Percentiles rank a stretch among this genome's conserved stretches.
Evolutionary conservation across 345 rosid species (phyloP).

Genomic region (Eucalyptus dawsonii): DNA sequence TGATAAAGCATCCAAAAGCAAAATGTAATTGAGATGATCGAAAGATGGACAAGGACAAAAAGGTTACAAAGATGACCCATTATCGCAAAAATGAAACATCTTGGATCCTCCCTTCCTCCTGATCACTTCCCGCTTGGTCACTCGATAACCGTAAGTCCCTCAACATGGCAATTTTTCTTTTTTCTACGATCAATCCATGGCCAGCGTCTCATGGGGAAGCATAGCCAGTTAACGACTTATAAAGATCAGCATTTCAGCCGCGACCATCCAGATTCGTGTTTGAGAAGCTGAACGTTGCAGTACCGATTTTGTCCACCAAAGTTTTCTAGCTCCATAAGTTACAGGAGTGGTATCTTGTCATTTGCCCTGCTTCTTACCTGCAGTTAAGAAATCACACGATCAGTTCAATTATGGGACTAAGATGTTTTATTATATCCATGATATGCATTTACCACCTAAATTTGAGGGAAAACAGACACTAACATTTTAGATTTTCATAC

Average conservation of each 20-base stretch:
- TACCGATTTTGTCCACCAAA: background rate
- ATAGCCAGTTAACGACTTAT: background rate
- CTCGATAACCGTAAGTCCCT: background rate
- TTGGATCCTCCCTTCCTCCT: background rate
- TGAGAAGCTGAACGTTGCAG: background rate
- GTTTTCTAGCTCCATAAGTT: background rate
- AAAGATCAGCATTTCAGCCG: background rate
- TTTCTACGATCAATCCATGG: background rate
- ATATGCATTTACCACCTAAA: background rate
- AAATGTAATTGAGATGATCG: background rate
- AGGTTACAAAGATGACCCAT: background rate
- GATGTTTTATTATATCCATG: background rate
- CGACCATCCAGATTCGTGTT: background rate
- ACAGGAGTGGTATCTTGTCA: background rate
- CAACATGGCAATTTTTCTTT: background rate
- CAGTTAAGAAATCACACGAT: background rate
- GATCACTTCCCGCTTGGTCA: background rate
- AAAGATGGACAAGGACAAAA: background rate
- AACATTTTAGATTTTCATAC: background rate
- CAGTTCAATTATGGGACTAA: background rate
- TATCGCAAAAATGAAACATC: background rate
- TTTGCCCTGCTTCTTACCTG: background rate
- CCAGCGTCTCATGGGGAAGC: background rate
- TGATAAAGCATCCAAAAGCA: background rate
- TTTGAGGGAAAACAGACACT: background rate